Conservation (phyloP, 169 alveolate genomes). For the Eimeria praecox region DNA sequence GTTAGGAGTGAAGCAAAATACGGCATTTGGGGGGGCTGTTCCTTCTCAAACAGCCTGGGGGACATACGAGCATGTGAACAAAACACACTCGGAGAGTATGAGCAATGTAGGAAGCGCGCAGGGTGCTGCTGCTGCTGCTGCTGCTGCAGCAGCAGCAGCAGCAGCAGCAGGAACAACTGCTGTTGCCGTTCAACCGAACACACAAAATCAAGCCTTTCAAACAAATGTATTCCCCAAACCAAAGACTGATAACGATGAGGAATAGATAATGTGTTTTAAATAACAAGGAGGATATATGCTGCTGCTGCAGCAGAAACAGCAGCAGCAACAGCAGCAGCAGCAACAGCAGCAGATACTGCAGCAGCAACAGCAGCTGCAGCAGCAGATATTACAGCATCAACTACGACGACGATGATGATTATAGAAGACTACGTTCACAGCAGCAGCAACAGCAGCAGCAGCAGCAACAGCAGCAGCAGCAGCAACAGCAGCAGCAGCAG, state of each 20-base stretch:
- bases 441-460: background rate
- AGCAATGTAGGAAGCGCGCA: slow-evolving; percentile 30
- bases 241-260: background rate
- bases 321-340: background rate
- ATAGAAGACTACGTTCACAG: no score
- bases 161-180: background rate
- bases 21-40: slow-evolving; percentile 49
- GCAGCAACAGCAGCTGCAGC: no score
- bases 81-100: slow-evolving; percentile 14
- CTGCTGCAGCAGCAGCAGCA: background rate
- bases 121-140: background rate
- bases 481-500: slow-evolving; percentile 3
- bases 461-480: background rate
- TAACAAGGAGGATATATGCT: no score
- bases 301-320: background rate
- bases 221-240: slow-evolving; percentile 57
- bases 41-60: background rate
- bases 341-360: no score
- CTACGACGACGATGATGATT: no score
- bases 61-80: background rate
- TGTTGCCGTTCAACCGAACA: background rate
- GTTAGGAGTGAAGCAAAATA: background rate
- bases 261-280: background rate
- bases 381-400: no score
- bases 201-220: background rate